A percentile compares a stretch with the other conserved stretches of the same genome.
Conservation (phyloP, 495 filamentous ascomycete species). For the Aspergillus diversus region DNA sequence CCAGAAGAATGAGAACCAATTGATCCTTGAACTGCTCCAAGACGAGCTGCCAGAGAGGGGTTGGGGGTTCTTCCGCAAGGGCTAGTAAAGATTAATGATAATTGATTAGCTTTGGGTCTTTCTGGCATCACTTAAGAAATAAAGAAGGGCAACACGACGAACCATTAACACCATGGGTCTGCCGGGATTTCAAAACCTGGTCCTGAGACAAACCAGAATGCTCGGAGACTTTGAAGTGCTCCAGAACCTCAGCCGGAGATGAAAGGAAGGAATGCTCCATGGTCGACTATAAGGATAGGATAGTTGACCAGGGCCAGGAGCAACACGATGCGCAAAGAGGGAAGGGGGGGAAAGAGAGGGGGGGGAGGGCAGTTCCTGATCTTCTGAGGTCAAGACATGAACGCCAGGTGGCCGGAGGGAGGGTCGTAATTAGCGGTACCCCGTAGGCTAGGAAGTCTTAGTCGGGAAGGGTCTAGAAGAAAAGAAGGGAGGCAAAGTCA, state of each 20-base stretch:
- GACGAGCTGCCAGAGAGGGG: slow-evolving; percentile 93
- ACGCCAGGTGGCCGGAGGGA: slow-evolving; percentile 34
- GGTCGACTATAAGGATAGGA: slow-evolving; percentile 25
- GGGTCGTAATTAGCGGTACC: slow-evolving; percentile 13
- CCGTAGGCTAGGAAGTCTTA: slow-evolving; percentile 12
- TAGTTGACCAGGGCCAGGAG: slow-evolving; percentile 26
- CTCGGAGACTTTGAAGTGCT: slow-evolving; percentile 70
- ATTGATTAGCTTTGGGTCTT: slow-evolving; percentile 16
- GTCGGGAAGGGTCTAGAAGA: slow-evolving; percentile 29
- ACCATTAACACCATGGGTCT: slow-evolving; percentile 88
- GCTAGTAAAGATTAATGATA: slow-evolving; percentile 54
- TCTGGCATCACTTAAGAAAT: background rate
- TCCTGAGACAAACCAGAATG: slow-evolving; percentile 67
- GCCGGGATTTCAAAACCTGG: slow-evolving; percentile 64
- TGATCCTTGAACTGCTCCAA: slow-evolving; percentile 99
- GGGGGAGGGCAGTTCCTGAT: slow-evolving; percentile 7
- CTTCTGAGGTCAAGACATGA: slow-evolving; percentile 28
- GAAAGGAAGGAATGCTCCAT: slow-evolving; percentile 85
- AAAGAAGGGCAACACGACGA: slow-evolving; percentile 32
- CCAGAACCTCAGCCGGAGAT: slow-evolving; percentile 68
- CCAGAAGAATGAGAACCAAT: slow-evolving; percentile 92
- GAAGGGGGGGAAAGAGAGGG: slow-evolving; percentile 5
- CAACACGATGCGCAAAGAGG: slow-evolving; percentile 28
- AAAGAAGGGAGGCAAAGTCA: slow-evolving; percentile 20
- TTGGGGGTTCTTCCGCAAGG: slow-evolving; percentile 95